These are phyloP conservation scores for Sedum album DNA, from an alignment of 164 flowering plant genomes.

Conservation along the genomic window DNA sequence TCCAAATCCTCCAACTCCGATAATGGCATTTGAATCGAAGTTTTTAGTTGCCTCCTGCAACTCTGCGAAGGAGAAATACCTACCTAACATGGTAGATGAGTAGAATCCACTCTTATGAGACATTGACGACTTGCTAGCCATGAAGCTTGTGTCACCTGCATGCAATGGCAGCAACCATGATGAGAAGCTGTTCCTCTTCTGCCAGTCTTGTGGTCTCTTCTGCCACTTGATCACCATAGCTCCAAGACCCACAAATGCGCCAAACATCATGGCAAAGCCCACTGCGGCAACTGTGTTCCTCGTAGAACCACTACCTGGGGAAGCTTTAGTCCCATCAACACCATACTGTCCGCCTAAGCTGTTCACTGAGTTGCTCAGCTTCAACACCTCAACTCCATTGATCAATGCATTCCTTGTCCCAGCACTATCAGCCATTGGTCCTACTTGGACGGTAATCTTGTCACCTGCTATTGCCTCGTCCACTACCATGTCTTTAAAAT, in stretches of 20 bases:
- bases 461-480: constrained; percentile 29
- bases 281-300: constrained; percentile 49
- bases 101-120: constrained; percentile 46
- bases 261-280: constrained; percentile 66
- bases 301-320: background rate
- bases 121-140: too few relatives aligned
- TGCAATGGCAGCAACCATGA: too few relatives aligned
- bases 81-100: constrained; percentile 22
- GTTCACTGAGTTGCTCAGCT: constrained; percentile 68
- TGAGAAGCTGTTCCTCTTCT: too few relatives aligned
- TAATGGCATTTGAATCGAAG: constrained; percentile 38
- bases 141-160: too few relatives aligned
- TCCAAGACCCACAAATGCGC: too few relatives aligned
- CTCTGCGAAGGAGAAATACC: constrained; percentile 55
- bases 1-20: constrained; percentile 71
- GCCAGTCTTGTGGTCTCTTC: constrained; percentile 68
- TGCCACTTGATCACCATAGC: constrained; percentile 77
- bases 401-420: constrained; percentile 52
- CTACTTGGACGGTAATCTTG: constrained; percentile 39
- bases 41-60: constrained; percentile 54
- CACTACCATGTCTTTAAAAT: constrained; percentile 54
- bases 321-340: constrained; percentile 30
- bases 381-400: constrained; percentile 64
- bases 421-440: constrained; percentile 35
- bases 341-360: too few relatives aligned